Conservation (phyloP, 495 filamentous ascomycete species). For the Penicillium canescens region DNA sequence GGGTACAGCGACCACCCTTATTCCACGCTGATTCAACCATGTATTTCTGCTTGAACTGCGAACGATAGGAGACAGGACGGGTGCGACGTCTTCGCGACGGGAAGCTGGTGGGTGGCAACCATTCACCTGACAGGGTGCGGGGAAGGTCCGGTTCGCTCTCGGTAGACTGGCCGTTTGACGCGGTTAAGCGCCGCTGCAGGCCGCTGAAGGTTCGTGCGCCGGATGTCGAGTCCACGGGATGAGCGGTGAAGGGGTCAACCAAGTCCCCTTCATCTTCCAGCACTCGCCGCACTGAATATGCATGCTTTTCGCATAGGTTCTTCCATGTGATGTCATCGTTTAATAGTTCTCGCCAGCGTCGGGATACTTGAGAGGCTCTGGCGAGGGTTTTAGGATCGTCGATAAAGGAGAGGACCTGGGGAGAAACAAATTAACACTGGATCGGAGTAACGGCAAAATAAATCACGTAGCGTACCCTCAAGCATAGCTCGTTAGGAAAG, state of each 20-base stretch:
- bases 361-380: conserved; percentile 88
- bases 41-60: conserved; percentile 96
- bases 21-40: conserved; percentile 97
- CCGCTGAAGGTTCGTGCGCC: conserved; percentile 21
- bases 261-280: conserved; percentile 46
- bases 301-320: conserved; percentile 90
- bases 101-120: conserved; percentile 30
- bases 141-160: conserved; percentile 30
- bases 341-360: conserved; percentile 86
- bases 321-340: conserved; percentile 99
- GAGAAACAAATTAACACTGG: conserved; percentile 3
- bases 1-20: conserved; percentile 75
- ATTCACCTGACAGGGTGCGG: conserved; percentile 39
- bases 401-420: conserved; percentile 84
- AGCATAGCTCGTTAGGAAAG: conserved; percentile 87
- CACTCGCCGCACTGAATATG: conserved; percentile 65
- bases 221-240: conserved; percentile 20
- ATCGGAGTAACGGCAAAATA: neutral
- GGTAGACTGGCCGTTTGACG: conserved; percentile 26
- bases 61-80: conserved; percentile 74
- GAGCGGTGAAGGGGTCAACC: conserved; percentile 38
- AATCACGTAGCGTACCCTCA: conserved; percentile 61
- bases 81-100: conserved; percentile 38
- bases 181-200: conserved; percentile 27
- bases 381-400: conserved; percentile 93